These are phyloP conservation scores for Acorus gramineus DNA, from an alignment of 106 monocot genomes.

Conservation along the genomic window DNA sequence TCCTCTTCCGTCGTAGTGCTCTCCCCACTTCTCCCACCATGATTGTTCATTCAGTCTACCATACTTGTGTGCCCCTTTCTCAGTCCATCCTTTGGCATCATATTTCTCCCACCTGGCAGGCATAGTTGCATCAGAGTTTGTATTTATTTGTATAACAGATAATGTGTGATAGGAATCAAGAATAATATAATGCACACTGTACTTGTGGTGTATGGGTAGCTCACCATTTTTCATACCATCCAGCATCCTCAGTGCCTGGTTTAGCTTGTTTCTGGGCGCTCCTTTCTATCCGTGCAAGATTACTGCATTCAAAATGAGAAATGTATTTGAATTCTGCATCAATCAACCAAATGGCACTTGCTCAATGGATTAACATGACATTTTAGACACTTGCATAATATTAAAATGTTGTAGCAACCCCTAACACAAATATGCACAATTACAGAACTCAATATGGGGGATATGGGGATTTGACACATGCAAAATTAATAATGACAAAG, in stretches of 20 bases:
- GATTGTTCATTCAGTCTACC: conserved; percentile 91
- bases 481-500: too few species aligned
- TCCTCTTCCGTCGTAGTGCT: conserved; percentile 94
- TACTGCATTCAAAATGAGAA: conserved; percentile 32
- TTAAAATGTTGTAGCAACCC: too few species aligned
- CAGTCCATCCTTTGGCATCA: conserved; percentile 95
- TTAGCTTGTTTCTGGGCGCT: conserved; percentile 97
- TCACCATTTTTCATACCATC: conserved; percentile 98
- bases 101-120: conserved; percentile 87
- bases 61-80: conserved; percentile 94
- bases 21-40: conserved; percentile 99
- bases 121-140: not conserved
- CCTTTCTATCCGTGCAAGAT: conserved; percentile 98
- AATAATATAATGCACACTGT: not conserved
- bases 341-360: too few species aligned
- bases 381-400: too few species aligned
- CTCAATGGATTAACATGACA: too few species aligned
- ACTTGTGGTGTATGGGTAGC: conserved; percentile 1
- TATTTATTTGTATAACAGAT: too few species aligned
- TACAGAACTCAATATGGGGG: too few species aligned
- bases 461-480: too few species aligned
- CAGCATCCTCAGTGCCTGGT: conserved; percentile 75
- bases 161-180: not conserved
- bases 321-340: too few species aligned
- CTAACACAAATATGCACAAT: too few species aligned